phyloP scores from a whole-genome alignment of 2,329 filamentous ascomycete genomes.

The Scolecobasidium constrictum region DNA sequence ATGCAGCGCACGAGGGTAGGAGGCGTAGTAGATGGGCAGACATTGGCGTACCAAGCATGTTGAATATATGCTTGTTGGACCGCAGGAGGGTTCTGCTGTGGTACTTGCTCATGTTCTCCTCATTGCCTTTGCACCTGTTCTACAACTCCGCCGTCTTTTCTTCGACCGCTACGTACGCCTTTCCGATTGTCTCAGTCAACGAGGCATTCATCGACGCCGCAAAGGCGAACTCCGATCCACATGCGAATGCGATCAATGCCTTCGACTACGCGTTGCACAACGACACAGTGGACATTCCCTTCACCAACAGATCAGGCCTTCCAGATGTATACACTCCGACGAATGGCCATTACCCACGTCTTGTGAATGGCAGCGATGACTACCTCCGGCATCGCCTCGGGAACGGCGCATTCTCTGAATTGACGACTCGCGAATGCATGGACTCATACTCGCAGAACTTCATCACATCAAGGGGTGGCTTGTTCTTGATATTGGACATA shows the following conservation, averaged over 20 bases:
- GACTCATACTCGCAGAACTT: conserved; percentile 13
- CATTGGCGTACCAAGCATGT: conserved; percentile 16
- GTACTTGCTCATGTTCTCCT: conserved; percentile 13
- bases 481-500: background rate
- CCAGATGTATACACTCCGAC: background rate
- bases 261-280: background rate
- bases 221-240: background rate
- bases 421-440: conserved; percentile 12
- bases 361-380: background rate
- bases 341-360: background rate
- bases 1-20: conserved; percentile 14
- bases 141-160: conserved; percentile 19
- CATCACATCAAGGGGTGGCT: conserved; percentile 7
- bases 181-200: conserved; percentile 12
- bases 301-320: background rate
- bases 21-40: conserved; percentile 14
- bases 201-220: conserved; percentile 10
- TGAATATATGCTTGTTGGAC: conserved; percentile 14
- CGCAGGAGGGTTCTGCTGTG: conserved; percentile 11
- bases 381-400: background rate
- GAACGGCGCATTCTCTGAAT: background rate
- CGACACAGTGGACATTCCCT: background rate
- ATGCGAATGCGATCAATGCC: background rate
- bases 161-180: conserved; percentile 8
- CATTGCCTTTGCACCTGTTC: conserved; percentile 16